Percentiles rank a stretch among this genome's conserved stretches.
These are phyloP conservation scores for Eremomyces bilateralis DNA, from an alignment of 495 filamentous ascomycete genomes.

Conservation along the genomic window DNA sequence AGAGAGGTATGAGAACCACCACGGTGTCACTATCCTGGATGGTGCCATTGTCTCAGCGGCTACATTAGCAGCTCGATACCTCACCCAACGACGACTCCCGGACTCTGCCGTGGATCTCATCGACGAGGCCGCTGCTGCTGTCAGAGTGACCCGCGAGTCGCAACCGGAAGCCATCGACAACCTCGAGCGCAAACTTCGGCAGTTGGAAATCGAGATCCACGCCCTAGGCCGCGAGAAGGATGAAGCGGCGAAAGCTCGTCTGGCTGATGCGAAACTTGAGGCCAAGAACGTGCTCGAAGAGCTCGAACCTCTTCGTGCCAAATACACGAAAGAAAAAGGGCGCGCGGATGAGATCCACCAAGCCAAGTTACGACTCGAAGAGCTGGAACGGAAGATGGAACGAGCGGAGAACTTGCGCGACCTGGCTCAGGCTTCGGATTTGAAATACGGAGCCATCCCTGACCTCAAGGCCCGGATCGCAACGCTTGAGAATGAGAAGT, in stretches of 20 bases:
- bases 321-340: slow-evolving; percentile 80
- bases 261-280: slow-evolving; percentile 65
- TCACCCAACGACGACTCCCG: slow-evolving; percentile 73
- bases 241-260: slow-evolving; percentile 64
- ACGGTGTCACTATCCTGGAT: slow-evolving; percentile 89
- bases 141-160: slow-evolving; percentile 82
- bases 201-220: slow-evolving; percentile 91
- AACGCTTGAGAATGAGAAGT: slow-evolving; percentile 60
- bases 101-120: slow-evolving; percentile 93
- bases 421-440: slow-evolving; percentile 60
- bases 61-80: slow-evolving; percentile 71
- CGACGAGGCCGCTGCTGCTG: slow-evolving; percentile 88
- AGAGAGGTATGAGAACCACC: slow-evolving; percentile 93
- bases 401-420: slow-evolving; percentile 78
- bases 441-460: slow-evolving; percentile 92
- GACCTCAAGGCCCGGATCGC: slow-evolving; percentile 66
- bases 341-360: slow-evolving; percentile 83
- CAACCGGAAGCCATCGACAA: slow-evolving; percentile 89
- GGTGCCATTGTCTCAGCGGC: slow-evolving; percentile 81
- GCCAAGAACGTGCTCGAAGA: slow-evolving; percentile 85
- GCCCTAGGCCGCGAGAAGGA: slow-evolving; percentile 86
- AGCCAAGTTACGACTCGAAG: slow-evolving; percentile 83
- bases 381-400: slow-evolving; percentile 69
- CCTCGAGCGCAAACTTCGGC: slow-evolving; percentile 65
- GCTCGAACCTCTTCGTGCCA: slow-evolving; percentile 72